Conservation (phyloP, 1,284 basidiomycete genomes). For the Heimioporus retisporus region DNA sequence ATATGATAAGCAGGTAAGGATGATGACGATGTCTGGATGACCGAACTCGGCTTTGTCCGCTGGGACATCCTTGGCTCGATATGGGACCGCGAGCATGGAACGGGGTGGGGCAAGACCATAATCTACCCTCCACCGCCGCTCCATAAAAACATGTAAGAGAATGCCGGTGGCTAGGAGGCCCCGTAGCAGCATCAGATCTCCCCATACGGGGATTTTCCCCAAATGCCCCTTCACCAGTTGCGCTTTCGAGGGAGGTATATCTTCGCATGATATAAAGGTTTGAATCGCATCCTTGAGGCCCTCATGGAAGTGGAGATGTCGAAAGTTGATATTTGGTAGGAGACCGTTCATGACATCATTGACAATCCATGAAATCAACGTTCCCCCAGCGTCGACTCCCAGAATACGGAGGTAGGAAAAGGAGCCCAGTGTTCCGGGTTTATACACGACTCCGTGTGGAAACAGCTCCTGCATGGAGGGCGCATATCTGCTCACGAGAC, state of each 20-base stretch:
- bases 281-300: constrained; percentile 24
- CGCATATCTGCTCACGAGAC: neutral
- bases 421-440: constrained; percentile 16
- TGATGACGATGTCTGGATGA: neutral
- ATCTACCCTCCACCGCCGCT: constrained; percentile 59
- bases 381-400: constrained; percentile 26
- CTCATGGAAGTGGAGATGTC: constrained; percentile 25
- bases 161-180: constrained; percentile 56
- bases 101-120: constrained; percentile 56
- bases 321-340: constrained; percentile 29
- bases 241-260: constrained; percentile 29
- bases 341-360: constrained; percentile 37
- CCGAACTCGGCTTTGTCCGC: neutral
- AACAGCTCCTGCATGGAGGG: neutral
- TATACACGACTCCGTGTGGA: constrained; percentile 24
- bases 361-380: constrained; percentile 31
- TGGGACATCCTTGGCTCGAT: neutral
- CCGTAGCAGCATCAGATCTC: constrained; percentile 51
- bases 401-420: constrained; percentile 50
- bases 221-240: constrained; percentile 25
- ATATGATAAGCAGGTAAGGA: neutral
- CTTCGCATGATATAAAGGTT: constrained; percentile 30
- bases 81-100: constrained; percentile 27
- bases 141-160: constrained; percentile 41
- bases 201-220: constrained; percentile 36